Base-by-base conservation (phyloP, 2,329 filamentous ascomycete genomes). In the Talaromyces sp. region DNA sequence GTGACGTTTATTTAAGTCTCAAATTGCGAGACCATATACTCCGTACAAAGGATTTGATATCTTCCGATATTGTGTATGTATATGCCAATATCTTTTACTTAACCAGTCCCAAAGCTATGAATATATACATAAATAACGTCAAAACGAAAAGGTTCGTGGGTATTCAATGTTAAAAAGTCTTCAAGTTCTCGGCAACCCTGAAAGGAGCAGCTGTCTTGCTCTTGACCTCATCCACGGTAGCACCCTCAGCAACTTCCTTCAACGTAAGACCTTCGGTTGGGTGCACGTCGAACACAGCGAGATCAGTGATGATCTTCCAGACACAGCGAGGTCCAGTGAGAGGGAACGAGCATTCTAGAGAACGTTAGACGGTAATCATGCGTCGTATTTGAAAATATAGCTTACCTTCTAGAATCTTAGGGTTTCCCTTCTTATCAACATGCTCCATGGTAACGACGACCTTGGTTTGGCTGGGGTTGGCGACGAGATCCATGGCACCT, bases 251-350 rank as follows among this genome's bases (percentile, higher is more conserved):
- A 36, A 89, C 69, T 74, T 91, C 88, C 0, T 84, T 86, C 51
- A 91, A 75, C 11, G 69, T 71, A 62, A 72, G 63, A 61, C 70
- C 70, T 43, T 84, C 81, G 45, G 74, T 75, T 35, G 87, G 79
- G 71, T 93, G 89, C 60, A 94, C 89, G 61, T 91, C 83, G 67
- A 88, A 88, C 2, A 88, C 85, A 60, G 80, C 80, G 76, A 93
- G 73, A 64, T 94, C 86, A 3, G 86, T 89, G 61, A 89, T 88
- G 62, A 89, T 88, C 33, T 84, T 87, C 75, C 83, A 87, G 15
- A 88, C 86, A 37, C 84, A 83, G 51, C 77, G 75, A 58, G 83
- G 83, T 0, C 86, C 86, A 1, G 86, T 89, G 64, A 89, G 72
- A 2, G 86, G 86, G 71, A 89, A 75, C 1, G 73, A 78, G 73